Conservation (phyloP, 2,329 filamentous ascomycete genomes). For the Zalaria sp. region DNA sequence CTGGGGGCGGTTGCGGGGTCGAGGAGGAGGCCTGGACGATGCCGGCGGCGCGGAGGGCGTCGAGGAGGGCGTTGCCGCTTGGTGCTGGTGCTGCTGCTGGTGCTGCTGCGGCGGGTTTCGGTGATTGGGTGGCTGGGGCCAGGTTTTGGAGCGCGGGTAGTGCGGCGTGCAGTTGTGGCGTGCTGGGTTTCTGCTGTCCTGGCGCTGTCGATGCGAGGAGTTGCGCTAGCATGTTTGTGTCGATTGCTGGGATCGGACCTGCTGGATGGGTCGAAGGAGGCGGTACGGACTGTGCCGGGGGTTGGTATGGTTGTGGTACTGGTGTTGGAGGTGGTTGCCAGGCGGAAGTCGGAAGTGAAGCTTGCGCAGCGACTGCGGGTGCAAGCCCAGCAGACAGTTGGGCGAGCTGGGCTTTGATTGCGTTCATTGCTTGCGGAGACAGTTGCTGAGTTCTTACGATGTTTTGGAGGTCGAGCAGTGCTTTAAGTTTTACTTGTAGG, state of each 20-base stretch:
- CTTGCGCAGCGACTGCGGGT: too few species aligned
- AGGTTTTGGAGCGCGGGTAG: conserved; percentile 16
- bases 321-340: conserved; percentile 13
- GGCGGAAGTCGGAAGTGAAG: conserved; percentile 6
- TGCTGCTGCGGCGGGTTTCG: conserved; percentile 2
- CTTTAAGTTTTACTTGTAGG: conserved; percentile 67
- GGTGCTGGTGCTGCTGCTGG: conserved; percentile 6
- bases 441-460: conserved; percentile 66
- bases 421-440: conserved; percentile 66
- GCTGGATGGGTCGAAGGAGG: conserved; percentile 8
- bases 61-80: conserved; percentile 5
- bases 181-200: conserved; percentile 19
- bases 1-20: conserved; percentile 2
- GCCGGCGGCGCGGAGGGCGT: conserved; percentile 8
- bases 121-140: conserved; percentile 4
- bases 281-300: conserved; percentile 10
- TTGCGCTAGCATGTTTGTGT: conserved; percentile 14
- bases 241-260: conserved; percentile 11
- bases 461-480: conserved; percentile 71
- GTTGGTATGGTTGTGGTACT: conserved; percentile 12
- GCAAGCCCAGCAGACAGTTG: conserved; percentile 48
- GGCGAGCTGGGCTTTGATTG: conserved; percentile 74
- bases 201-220: conserved; percentile 19
- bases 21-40: conserved; percentile 11
- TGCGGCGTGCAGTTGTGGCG: conserved; percentile 19